A percentile compares a stretch with the other conserved stretches of the same genome.
Conservation (phyloP, 495 filamentous ascomycete genomes). For the Letharia lupina region DNA sequence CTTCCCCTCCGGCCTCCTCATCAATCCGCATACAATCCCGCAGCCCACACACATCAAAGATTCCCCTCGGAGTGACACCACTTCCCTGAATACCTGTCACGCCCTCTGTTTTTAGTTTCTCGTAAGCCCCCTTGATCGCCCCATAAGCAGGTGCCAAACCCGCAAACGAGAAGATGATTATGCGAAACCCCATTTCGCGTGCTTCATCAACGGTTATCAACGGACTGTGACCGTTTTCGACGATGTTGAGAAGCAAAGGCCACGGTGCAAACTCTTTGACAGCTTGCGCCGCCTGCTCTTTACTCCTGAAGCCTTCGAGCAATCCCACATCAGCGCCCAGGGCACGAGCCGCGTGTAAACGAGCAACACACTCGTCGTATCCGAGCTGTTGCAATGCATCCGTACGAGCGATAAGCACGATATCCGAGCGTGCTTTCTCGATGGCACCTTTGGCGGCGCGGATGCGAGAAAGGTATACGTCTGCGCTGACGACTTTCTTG, state of each 20-base stretch:
- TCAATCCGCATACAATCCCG: slow-evolving; percentile 51
- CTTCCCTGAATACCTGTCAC: slow-evolving; percentile 39
- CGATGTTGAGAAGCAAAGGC: slow-evolving; percentile 57
- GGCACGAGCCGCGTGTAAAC: slow-evolving; percentile 47
- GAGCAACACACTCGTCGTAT: slow-evolving; percentile 50
- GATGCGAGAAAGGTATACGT: slow-evolving; percentile 49
- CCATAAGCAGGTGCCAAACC: slow-evolving; percentile 44
- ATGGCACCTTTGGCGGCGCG: slow-evolving; percentile 43
- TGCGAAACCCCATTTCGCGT: slow-evolving; percentile 50
- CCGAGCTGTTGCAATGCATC: slow-evolving; percentile 57
- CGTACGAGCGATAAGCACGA: slow-evolving; percentile 62
- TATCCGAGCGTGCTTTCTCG: slow-evolving; percentile 43
- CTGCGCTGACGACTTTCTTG: slow-evolving; percentile 50
- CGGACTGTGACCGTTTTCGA: slow-evolving; percentile 52
- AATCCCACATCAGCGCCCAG: slow-evolving; percentile 57
- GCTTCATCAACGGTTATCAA: slow-evolving; percentile 49
- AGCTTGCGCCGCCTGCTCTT: slow-evolving; percentile 44
- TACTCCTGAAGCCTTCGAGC: slow-evolving; percentile 53
- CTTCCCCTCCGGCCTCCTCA: slow-evolving; percentile 45
- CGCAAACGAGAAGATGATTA: slow-evolving; percentile 55
- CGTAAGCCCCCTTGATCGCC: slow-evolving; percentile 39
- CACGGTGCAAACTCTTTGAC: slow-evolving; percentile 48
- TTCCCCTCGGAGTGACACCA: slow-evolving; percentile 37
- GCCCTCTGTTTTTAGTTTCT: slow-evolving; percentile 42
- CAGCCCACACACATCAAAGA: slow-evolving; percentile 54